phyloP scores from a whole-genome alignment of 2,329 filamentous ascomycete genomes.

The Fusarium xylarioides region DNA sequence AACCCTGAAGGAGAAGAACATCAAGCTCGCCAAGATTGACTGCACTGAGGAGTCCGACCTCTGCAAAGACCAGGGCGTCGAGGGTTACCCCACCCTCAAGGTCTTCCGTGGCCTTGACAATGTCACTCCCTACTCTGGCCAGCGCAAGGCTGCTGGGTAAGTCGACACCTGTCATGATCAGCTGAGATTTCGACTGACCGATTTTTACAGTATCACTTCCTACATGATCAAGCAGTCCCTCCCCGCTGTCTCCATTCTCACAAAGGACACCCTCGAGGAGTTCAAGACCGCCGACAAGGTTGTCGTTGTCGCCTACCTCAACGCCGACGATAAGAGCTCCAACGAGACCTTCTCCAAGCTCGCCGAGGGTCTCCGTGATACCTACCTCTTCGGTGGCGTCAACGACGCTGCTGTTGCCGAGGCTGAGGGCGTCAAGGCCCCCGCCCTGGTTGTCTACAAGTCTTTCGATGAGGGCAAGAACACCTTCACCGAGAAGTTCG shows the following conservation, averaged over 20 bases:
- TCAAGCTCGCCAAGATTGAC: conserved; percentile 86
- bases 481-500: conserved; percentile 80
- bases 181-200: conserved; percentile 31
- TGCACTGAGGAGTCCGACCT: conserved; percentile 95
- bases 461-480: conserved; percentile 96
- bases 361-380: conserved; percentile 82
- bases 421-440: conserved; percentile 87
- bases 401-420: conserved; percentile 86
- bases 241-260: conserved; percentile 86
- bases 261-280: conserved; percentile 84
- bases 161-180: conserved; percentile 42
- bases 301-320: conserved; percentile 89
- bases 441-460: conserved; percentile 95
- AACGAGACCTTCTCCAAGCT: conserved; percentile 83
- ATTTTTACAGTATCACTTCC: conserved; percentile 64
- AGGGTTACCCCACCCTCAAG: conserved; percentile 99
- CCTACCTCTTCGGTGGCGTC: conserved; percentile 90
- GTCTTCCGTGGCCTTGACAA: conserved; percentile 93
- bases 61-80: conserved; percentile 88
- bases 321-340: conserved; percentile 80
- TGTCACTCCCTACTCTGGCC: conserved; percentile 83
- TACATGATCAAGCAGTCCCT: conserved; percentile 99
- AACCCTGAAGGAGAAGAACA: conserved; percentile 86
- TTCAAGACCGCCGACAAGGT: conserved; percentile 99
- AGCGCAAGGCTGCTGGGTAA: conserved; percentile 84